Evolutionary conservation across 2,329 filamentous ascomycete species (phyloP).

Genomic region (Hymenoscyphus infarciens): DNA sequence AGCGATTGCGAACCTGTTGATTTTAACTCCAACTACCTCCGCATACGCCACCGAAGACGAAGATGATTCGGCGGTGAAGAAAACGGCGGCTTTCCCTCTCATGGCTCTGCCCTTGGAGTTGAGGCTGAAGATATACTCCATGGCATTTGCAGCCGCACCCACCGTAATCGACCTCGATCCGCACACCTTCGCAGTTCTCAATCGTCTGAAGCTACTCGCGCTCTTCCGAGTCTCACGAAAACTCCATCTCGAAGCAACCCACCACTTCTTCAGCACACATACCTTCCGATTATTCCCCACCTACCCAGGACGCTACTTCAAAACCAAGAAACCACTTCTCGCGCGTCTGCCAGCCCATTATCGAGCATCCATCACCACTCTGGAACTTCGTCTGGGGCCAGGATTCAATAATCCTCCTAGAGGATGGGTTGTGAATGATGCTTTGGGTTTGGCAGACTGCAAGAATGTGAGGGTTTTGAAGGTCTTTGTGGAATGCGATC

Average conservation of each 20-base stretch:
- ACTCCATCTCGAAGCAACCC: constrained; percentile 60
- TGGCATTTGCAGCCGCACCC: constrained; percentile 53
- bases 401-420: constrained; percentile 68
- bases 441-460: constrained; percentile 62
- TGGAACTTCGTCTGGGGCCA: constrained; percentile 70
- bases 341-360: constrained; percentile 60
- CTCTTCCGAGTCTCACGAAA: constrained; percentile 59
- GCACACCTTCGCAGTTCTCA: constrained; percentile 59
- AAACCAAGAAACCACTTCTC: constrained; percentile 69
- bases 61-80: constrained; percentile 10
- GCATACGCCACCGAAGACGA: constrained; percentile 23
- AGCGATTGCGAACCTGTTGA: constrained; percentile 20
- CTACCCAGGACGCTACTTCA: constrained; percentile 62
- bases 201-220: constrained; percentile 49
- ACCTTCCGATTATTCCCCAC: constrained; percentile 66
- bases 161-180: constrained; percentile 64
- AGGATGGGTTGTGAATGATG: constrained; percentile 65
- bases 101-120: constrained; percentile 66
- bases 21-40: constrained; percentile 29
- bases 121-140: constrained; percentile 64
- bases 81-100: constrained; percentile 55
- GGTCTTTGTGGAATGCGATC: constrained; percentile 71
- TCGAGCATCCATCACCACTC: constrained; percentile 55
- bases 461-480: constrained; percentile 55
- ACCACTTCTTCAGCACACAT: constrained; percentile 62